Evolutionary conservation across 805 yeast species (phyloP), one percentile per base, ranked within the genome.

Genomic region (Sugiyamaella chiloensis): DNA sequence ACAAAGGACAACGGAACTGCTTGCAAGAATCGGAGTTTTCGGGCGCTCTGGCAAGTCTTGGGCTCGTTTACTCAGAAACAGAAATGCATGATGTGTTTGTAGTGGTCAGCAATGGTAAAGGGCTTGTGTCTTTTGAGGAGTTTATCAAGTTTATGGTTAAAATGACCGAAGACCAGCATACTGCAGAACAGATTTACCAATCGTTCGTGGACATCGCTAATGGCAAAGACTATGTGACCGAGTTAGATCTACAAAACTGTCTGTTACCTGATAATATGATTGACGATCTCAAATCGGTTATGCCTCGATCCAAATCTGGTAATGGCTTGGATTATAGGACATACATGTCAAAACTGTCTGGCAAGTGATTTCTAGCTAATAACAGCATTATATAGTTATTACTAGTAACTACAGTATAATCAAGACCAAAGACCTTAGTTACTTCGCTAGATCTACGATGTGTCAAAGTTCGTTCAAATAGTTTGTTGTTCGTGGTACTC

Each of bases 11-110:
- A 40, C 69, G 68, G 47, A 65, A 67, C 31, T 60, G 65, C 29
- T 59, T 76, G 45, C 63, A 65, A 27, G 70, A 70, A 46, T 42
- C 51, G 8, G 80, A 76, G 56, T 76, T 76, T 50, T 60, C 65
- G 2, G 69, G 68, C 0, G 74, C 77, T 2, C 57, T 75, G 49
- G 66, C 67, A n/a, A 60, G 68, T 34, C 58, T 74, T 20, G 75
- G 76, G 19, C 65, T 71, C 1, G 65, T 62, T 4, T 61, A 70
- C 40, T 50, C 60, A 1, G 66, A 61, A 9, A 63, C 56, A 1
- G 74, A 71, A 48, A 60, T 63, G 42, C 63, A 60, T 30, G 70
- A 71, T 24, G 59, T 73, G n/a, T 72, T 72, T 47, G 56, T 57
- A 12, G 56, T 53, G 2, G 63, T 61, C 8, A 51, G 63, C 14